Conservation (phyloP, 1,139 yeast genomes). For the Sugiyamaella castrensis region DNA sequence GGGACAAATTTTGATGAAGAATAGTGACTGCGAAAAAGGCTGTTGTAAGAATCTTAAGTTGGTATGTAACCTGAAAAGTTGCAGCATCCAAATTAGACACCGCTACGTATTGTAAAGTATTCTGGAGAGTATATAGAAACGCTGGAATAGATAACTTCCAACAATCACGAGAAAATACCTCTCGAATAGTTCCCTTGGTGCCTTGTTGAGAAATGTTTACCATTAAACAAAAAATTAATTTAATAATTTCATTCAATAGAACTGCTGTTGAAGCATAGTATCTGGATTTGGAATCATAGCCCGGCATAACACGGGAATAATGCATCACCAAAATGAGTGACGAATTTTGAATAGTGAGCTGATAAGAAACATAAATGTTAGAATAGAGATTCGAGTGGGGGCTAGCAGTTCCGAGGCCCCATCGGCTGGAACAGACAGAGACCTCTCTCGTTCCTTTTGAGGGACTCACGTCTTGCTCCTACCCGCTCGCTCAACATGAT, state of each 20-base stretch:
- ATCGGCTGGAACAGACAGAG: no score
- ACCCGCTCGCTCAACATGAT: no score
- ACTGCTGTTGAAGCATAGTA: constrained; percentile 45
- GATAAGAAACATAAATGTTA: no score
- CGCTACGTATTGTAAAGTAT: constrained; percentile 43
- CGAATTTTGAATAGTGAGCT: constrained; percentile 38
- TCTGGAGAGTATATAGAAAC: constrained; percentile 42
- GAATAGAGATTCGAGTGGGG: no score
- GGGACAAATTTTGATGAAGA: constrained; percentile 35
- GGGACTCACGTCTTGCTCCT: no score
- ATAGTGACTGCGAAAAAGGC: constrained; percentile 43
- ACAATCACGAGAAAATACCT: constrained; percentile 39
- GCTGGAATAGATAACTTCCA: constrained; percentile 45
- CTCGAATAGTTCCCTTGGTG: constrained; percentile 25
- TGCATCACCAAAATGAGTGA: constrained; percentile 42
- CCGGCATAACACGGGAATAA: constrained; percentile 44
- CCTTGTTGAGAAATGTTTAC: constrained; percentile 31
- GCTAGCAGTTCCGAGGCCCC: no score
- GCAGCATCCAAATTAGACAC: constrained; percentile 45
- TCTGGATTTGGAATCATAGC: constrained; percentile 32
- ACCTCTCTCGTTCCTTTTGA: no score
- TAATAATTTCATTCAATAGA: constrained; percentile 41
- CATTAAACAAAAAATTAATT: constrained; percentile 36
- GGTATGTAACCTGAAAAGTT: constrained; percentile 45
- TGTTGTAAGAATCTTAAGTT: constrained; percentile 43